Percentiles rank a stretch among this genome's conserved stretches.
phyloP scores from a whole-genome alignment of 306 rosid genomes.

The Corylus heterophylla region DNA sequence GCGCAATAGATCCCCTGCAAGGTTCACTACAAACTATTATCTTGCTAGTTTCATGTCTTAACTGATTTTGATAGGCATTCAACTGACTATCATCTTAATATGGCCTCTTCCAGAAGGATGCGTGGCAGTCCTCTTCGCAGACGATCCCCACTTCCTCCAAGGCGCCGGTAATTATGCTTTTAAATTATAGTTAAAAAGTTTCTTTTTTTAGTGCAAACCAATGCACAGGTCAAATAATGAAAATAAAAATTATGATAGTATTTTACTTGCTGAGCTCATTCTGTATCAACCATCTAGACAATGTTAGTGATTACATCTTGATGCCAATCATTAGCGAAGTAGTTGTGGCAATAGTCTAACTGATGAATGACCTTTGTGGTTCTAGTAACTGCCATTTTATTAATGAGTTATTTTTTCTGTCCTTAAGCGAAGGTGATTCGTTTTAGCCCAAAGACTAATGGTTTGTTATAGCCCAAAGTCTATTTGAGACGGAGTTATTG shows the following conservation, averaged over 20 bases:
- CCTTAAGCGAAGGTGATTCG: not conserved
- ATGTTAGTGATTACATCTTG: not conserved
- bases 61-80: not conserved
- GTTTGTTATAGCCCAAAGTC: not conserved
- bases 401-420: not conserved
- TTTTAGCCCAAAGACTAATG: not conserved
- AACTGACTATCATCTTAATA: slow-evolving; percentile 25
- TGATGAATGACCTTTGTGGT: not conserved
- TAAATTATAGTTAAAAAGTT: not conserved
- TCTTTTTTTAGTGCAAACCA: not conserved
- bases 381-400: not conserved
- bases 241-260: too few species aligned
- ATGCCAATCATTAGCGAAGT: not conserved
- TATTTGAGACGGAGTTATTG: too few species aligned
- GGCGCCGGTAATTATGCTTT: slow-evolving; percentile 71
- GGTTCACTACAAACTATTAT: slow-evolving; percentile 44
- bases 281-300: not conserved
- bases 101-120: slow-evolving; percentile 74
- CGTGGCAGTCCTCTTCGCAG: slow-evolving; percentile 91
- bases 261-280: too few species aligned
- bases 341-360: not conserved
- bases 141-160: slow-evolving; percentile 79
- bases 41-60: slow-evolving; percentile 3
- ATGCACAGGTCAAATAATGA: not conserved
- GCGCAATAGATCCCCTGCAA: slow-evolving; percentile 78